A percentile compares a stretch with the other conserved stretches of the same genome.
Conservation (phyloP, 345 rosid genomes). For the Stellera chamaejasme region DNA sequence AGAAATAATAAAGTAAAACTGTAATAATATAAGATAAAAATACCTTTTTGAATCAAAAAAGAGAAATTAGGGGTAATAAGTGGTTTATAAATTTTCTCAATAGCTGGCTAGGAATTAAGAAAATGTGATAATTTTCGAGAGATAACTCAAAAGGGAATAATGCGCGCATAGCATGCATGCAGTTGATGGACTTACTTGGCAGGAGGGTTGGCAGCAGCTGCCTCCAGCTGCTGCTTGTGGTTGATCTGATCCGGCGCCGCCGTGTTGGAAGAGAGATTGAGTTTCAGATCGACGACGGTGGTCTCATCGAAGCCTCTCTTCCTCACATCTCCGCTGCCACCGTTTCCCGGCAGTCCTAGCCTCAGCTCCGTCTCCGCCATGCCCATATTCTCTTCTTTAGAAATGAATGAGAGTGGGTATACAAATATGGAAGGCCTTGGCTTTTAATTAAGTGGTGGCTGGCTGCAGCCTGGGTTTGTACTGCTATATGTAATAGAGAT, state of each 20-base stretch:
- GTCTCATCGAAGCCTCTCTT: constrained; percentile 75
- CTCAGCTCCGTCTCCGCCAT: constrained; percentile 70
- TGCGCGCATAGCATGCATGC: too few relatives aligned
- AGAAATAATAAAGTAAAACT: not conserved
- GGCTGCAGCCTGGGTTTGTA: too few relatives aligned
- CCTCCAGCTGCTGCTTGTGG: constrained; percentile 12
- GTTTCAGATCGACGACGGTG: constrained; percentile 62
- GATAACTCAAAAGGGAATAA: too few relatives aligned
- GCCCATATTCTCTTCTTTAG: constrained; percentile 20
- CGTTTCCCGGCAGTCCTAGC: constrained; percentile 68
- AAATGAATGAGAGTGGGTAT: constrained; percentile 2
- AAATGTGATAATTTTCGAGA: too few relatives aligned
- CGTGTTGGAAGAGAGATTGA: constrained; percentile 38
- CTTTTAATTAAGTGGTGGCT: too few relatives aligned
- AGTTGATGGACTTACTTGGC: constrained; percentile 49
- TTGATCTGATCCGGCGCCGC: constrained; percentile 10
- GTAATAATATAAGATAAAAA: not conserved
- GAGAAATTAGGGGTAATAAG: not conserved
- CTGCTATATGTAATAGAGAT: constrained; percentile 2
- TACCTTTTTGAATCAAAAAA: not conserved
- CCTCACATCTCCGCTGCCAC: constrained; percentile 26
- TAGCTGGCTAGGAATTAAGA: too few relatives aligned
- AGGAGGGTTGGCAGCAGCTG: constrained; percentile 67
- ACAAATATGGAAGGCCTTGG: too few relatives aligned
- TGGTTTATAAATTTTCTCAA: not conserved